Conservation (phyloP, 2,329 filamentous ascomycete species). For the Passalora sequoiae region DNA sequence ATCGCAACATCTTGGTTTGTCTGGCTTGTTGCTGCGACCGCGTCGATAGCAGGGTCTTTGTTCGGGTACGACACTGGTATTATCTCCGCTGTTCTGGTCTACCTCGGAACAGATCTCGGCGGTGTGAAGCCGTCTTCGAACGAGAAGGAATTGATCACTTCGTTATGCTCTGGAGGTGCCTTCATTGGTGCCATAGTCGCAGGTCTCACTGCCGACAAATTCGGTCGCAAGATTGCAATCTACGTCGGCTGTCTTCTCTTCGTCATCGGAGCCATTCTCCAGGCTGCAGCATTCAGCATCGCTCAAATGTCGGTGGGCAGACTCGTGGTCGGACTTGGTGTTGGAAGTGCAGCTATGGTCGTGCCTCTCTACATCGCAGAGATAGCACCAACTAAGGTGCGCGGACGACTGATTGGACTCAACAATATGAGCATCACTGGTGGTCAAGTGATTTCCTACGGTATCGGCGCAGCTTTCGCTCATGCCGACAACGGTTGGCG, state of each 20-base stretch:
- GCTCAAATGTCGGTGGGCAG: conserved; percentile 43
- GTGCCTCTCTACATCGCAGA: conserved; percentile 46
- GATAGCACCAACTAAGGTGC: conserved; percentile 45
- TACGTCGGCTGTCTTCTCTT: conserved; percentile 40
- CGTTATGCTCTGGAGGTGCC: conserved; percentile 36
- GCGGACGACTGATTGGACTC: conserved; percentile 38
- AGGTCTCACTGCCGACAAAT: conserved; percentile 35
- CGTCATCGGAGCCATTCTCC: conserved; percentile 36
- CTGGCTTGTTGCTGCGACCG: conserved; percentile 24
- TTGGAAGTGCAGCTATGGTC: conserved; percentile 43
- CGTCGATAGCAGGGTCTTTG: conserved; percentile 22
- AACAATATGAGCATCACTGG: conserved; percentile 35
- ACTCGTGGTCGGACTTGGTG: conserved; percentile 46
- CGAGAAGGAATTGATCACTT: conserved; percentile 39
- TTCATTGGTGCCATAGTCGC: conserved; percentile 36
- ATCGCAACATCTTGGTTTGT: conserved; percentile 21
- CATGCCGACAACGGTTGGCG: conserved; percentile 32
- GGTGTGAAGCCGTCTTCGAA: conserved; percentile 30
- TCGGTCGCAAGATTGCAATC: conserved; percentile 38
- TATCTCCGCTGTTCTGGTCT: conserved; percentile 37
- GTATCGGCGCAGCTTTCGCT: conserved; percentile 33
- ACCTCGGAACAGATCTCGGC: conserved; percentile 32
- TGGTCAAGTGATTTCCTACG: conserved; percentile 34
- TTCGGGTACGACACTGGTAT: conserved; percentile 37
- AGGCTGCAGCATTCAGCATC: conserved; percentile 27